A percentile compares a stretch with the other conserved stretches of the same genome.
Evolutionary conservation across 2,329 filamentous ascomycete genomes (phyloP).

Genomic region (Ophiostoma ips): DNA sequence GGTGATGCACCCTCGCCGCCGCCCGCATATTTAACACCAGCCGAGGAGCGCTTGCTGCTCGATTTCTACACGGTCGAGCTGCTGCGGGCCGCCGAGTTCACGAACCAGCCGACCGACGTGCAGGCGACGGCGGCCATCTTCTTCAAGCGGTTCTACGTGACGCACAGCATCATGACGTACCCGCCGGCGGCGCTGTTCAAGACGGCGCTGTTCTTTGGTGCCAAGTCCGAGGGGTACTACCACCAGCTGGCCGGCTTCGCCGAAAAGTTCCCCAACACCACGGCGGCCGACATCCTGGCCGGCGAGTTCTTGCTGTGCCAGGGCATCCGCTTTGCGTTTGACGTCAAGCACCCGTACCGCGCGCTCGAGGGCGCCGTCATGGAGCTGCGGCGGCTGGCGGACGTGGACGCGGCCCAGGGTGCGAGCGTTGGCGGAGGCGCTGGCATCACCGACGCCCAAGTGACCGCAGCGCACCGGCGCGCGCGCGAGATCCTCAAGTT

Average conservation of each 20-base stretch:
- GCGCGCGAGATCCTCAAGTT: slow-evolving; percentile 64
- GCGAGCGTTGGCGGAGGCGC: neutral
- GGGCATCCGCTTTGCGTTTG: slow-evolving; percentile 83
- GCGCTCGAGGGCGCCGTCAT: slow-evolving; percentile 76
- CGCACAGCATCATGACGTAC: slow-evolving; percentile 93
- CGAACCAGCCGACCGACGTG: slow-evolving; percentile 36
- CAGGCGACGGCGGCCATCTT: slow-evolving; percentile 74
- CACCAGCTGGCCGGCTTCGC: slow-evolving; percentile 37
- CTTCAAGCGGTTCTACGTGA: slow-evolving; percentile 86
- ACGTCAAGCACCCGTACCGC: slow-evolving; percentile 81
- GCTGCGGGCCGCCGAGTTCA: slow-evolving; percentile 41
- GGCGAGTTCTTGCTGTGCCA: slow-evolving; percentile 90
- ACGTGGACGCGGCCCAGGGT: slow-evolving; percentile 34
- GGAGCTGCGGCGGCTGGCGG: slow-evolving; percentile 58
- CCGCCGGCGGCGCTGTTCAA: slow-evolving; percentile 80
- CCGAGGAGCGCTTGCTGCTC: slow-evolving; percentile 72
- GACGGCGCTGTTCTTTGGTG: slow-evolving; percentile 82
- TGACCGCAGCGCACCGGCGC: slow-evolving; percentile 47
- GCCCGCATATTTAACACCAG: slow-evolving; percentile 52
- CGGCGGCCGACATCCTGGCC: slow-evolving; percentile 69
- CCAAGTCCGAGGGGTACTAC: slow-evolving; percentile 81
- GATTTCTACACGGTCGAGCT: slow-evolving; percentile 57
- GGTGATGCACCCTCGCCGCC: slow-evolving; percentile 13
- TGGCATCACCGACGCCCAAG: slow-evolving; percentile 5
- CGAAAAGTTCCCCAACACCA: slow-evolving; percentile 52